Percentiles rank a stretch among this genome's conserved stretches.
phyloP scores from a whole-genome alignment of 768 basidiomycete species.

The Tricholoma bakamatsutake region DNA sequence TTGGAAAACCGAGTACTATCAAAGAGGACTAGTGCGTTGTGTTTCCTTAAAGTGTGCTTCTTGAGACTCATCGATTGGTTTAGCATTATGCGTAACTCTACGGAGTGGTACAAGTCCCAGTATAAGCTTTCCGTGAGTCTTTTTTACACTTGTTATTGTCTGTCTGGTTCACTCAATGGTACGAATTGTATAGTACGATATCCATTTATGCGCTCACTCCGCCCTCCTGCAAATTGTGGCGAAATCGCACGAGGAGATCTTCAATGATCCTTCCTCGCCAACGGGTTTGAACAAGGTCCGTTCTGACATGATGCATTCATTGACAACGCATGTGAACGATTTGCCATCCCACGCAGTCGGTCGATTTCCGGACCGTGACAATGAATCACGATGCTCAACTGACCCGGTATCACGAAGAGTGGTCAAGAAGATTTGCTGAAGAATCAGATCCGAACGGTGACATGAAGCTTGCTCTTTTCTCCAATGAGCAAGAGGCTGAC shows the following conservation, averaged over 20 bases:
- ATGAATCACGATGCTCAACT: conserved; percentile 53
- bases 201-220: conserved; percentile 72
- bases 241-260: conserved; percentile 72
- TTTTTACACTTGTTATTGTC: neutral
- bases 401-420: conserved; percentile 58
- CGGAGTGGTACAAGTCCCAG: conserved; percentile 70
- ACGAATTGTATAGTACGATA: conserved; percentile 46
- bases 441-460: conserved; percentile 56
- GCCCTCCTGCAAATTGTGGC: conserved; percentile 64
- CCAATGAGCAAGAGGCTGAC: neutral
- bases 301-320: neutral
- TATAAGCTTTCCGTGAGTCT: conserved; percentile 49
- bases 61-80: neutral
- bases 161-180: conserved; percentile 5
- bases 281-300: conserved; percentile 66
- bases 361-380: conserved; percentile 66
- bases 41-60: neutral
- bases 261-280: conserved; percentile 61
- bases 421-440: conserved; percentile 51
- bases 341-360: conserved; percentile 33
- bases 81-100: conserved; percentile 64
- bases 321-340: neutral
- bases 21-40: conserved; percentile 72
- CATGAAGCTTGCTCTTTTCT: neutral
- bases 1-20: conserved; percentile 86